Percentiles rank a stretch among this genome's conserved stretches.
Conservation (phyloP, 75 land plant genomes). For the Pinus taeda region DNA sequence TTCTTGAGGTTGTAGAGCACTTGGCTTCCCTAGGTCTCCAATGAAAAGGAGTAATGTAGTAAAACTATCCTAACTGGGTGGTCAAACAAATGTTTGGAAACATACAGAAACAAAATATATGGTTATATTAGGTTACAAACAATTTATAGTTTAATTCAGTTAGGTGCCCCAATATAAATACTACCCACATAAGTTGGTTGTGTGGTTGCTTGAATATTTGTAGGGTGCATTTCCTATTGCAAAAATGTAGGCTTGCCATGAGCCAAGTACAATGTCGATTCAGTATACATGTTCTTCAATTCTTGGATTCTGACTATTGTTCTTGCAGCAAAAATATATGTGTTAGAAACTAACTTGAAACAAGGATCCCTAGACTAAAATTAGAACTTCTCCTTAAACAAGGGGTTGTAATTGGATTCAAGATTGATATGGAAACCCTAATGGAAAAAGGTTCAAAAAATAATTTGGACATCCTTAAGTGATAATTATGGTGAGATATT, state of each 20-base stretch:
- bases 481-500: neutral
- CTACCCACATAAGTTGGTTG: neutral
- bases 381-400: neutral
- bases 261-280: neutral
- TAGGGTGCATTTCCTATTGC: neutral
- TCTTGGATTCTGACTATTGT: neutral
- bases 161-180: too few relatives aligned
- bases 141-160: neutral
- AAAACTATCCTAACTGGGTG: neutral
- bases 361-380: too few relatives aligned
- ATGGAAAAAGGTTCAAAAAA: neutral
- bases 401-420: neutral
- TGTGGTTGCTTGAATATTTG: neutral
- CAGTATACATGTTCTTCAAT: neutral
- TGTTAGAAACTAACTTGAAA: neutral
- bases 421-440: neutral
- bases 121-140: neutral
- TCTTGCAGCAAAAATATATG: neutral
- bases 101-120: neutral
- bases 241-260: neutral
- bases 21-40: neutral
- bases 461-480: neutral
- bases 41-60: neutral
- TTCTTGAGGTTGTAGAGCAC: too few relatives aligned
- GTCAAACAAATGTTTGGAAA: neutral